Percentiles rank a stretch among this genome's conserved stretches.
phyloP scores from a whole-genome alignment of 768 basidiomycete species.

The Filobasidium wieringae region DNA sequence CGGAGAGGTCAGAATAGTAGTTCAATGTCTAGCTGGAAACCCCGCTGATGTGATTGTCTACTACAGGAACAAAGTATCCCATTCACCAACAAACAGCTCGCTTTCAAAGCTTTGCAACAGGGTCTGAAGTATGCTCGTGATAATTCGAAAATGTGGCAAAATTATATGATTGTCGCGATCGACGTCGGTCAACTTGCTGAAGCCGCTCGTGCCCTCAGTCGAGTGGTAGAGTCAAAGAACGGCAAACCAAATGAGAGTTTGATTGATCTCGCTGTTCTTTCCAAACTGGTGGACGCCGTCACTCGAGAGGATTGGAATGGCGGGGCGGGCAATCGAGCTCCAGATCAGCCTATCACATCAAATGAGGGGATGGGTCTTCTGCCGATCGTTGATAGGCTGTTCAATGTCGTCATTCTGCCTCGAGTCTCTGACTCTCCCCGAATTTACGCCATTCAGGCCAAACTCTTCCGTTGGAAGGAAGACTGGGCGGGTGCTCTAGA shows the following conservation, averaged over 20 bases:
- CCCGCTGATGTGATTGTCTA: not conserved
- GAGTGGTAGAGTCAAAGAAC: slow-evolving; percentile 56
- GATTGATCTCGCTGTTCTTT: slow-evolving; percentile 78
- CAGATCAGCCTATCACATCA: slow-evolving; percentile 40
- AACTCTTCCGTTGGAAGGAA: slow-evolving; percentile 60
- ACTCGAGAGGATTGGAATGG: slow-evolving; percentile 45
- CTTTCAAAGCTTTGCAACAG: slow-evolving; percentile 83
- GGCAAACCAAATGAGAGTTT: slow-evolving; percentile 43
- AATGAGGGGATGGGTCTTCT: slow-evolving; percentile 60
- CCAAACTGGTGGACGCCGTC: slow-evolving; percentile 77
- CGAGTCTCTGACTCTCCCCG: slow-evolving; percentile 59
- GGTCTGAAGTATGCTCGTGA: slow-evolving; percentile 73
- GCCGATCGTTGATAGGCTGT: slow-evolving; percentile 56
- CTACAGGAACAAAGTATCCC: slow-evolving; percentile 25
- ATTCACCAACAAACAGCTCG: slow-evolving; percentile 60
- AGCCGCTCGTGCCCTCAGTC: slow-evolving; percentile 66
- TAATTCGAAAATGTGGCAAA: slow-evolving; percentile 97
- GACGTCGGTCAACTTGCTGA: slow-evolving; percentile 88
- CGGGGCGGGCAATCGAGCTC: slow-evolving; percentile 20
- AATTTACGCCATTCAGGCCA: slow-evolving; percentile 71
- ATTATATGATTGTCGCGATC: slow-evolving; percentile 87
- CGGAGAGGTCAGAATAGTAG: not conserved
- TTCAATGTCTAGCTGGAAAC: not conserved
- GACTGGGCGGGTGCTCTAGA: slow-evolving; percentile 68
- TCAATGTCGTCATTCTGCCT: slow-evolving; percentile 68